These are phyloP conservation scores for Cryptococcus floricola DNA, from an alignment of 1,284 basidiomycete species.

Conservation along the genomic window DNA sequence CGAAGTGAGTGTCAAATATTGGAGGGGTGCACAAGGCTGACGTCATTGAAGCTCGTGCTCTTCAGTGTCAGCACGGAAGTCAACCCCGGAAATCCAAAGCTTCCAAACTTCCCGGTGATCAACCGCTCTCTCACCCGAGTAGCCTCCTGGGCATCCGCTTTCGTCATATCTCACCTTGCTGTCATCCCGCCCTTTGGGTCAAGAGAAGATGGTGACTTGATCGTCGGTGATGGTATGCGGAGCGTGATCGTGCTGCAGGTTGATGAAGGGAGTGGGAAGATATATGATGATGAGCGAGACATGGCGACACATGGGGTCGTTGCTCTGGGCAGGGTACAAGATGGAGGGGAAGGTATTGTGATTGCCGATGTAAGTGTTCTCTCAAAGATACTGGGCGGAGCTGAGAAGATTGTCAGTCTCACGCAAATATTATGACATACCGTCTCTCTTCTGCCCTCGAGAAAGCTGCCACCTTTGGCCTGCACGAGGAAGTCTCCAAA, in stretches of 20 bases:
- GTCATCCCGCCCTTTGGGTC: conserved; percentile 11
- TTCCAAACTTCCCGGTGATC: no score
- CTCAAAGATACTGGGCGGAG: background rate
- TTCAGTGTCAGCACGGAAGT: conserved; percentile 10
- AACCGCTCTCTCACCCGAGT: conserved; percentile 50
- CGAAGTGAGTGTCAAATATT: conserved; percentile 53
- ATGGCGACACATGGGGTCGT: conserved; percentile 64
- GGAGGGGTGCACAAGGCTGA: no score
- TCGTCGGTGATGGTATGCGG: conserved; percentile 73
- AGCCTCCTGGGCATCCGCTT: conserved; percentile 71
- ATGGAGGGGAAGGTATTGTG: conserved; percentile 56
- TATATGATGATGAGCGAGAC: conserved; percentile 68
- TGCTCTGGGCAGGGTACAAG: conserved; percentile 38
- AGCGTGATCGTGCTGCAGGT: conserved; percentile 69
- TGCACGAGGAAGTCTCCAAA: conserved; percentile 50
- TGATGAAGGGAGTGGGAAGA: conserved; percentile 50
- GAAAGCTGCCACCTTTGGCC: conserved; percentile 46
- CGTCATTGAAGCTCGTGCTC: background rate
- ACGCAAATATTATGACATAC: conserved; percentile 68
- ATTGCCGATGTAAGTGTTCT: conserved; percentile 65
- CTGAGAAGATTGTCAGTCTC: conserved; percentile 29
- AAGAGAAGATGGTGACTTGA: conserved; percentile 54
- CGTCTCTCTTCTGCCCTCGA: conserved; percentile 44
- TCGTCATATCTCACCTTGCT: conserved; percentile 63
- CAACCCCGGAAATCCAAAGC: background rate